Base-by-base conservation (phyloP, 371 early-diverging fungal species). In the Apophysomyces sp. region DNA sequence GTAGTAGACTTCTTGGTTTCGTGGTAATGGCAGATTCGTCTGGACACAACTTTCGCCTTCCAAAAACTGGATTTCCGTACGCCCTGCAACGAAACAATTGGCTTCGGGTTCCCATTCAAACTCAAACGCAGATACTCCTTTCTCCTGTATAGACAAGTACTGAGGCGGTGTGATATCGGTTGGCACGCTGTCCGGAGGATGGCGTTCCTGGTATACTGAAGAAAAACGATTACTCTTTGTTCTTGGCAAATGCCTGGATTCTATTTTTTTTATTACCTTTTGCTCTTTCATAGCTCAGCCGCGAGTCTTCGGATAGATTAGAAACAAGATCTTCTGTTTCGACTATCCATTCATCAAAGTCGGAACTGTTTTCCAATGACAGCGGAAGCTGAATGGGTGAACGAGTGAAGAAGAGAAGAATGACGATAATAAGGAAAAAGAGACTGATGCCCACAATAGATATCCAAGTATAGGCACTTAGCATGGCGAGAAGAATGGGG, bases 71-170 rank as follows among this genome's bases (percentile, higher is more conserved):
- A 93, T 74, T 62, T 93, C 93, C 4, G 93, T 93, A 65, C 91
- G 78, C 55, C 85, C 90, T 53, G 89, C 85, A 5, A 90, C 87
- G 75, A 88, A 83, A 16, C 82, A 78, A 59, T 87, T 87, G 29
- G 84, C 72, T 29, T 85, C 85, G 52, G 85, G 81, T 13, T 90
- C 86, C 49, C 87, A 82, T 54, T 86, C 90, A 79, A 93, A 91
- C 68, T 91, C 88, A 89, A 92, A 93, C 12, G 93, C 93, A 36
- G 86, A 86, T 1, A 93, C 92, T 54, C 93, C 93, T 72, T 91
- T 90, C 67, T 93, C 93, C 67, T 88, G 88, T 55, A 93, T 92
- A n/a, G 84, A 82, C 16, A 83, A 65, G 39, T 79, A 70, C 57
- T 88, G 88, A 6, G 86, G 82, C 41, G 80, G 72, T 7, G 87